phyloP scores from a whole-genome alignment of 164 flowering plant genomes.

The Houttuynia cordata region DNA sequence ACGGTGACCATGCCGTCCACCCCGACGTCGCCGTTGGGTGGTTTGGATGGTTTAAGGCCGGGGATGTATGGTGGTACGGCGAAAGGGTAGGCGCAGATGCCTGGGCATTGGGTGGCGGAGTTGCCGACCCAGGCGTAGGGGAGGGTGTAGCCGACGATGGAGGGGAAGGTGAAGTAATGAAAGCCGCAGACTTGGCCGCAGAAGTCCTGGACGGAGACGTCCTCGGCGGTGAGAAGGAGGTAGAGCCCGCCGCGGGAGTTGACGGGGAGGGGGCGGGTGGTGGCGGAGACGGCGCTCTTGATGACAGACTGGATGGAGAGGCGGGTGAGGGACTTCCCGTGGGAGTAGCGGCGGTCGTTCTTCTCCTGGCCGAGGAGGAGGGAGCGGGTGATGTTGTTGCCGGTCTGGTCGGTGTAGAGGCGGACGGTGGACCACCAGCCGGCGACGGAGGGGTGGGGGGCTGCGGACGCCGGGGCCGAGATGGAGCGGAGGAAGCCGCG shows the following conservation, averaged over 20 bases:
- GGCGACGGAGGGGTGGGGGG: conserved; percentile 43
- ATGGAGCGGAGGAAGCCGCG: conserved; percentile 61
- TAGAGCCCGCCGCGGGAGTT: conserved; percentile 58
- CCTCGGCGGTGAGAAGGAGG: conserved; percentile 63
- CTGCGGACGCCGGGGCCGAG: conserved; percentile 30
- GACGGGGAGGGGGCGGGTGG: conserved; percentile 55
- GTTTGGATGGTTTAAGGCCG: conserved; percentile 43
- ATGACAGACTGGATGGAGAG: conserved; percentile 72
- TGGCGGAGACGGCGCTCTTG: conserved; percentile 53
- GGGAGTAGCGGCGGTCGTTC: conserved; percentile 81
- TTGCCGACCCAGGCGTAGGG: conserved; percentile 99
- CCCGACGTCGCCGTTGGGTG: conserved; percentile 80
- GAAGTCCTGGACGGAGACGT: conserved; percentile 77
- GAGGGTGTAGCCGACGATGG: conserved; percentile 59
- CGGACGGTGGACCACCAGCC: conserved; percentile 85
- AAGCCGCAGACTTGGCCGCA: conserved; percentile 83
- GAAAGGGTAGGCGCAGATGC: conserved; percentile 64
- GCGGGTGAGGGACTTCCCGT: conserved; percentile 73
- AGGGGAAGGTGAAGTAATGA: conserved; percentile 93
- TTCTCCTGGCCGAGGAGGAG: conserved; percentile 58
- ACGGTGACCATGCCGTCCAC: conserved; percentile 86
- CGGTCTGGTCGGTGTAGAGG: conserved; percentile 86
- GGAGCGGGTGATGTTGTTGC: conserved; percentile 47
- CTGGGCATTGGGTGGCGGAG: conserved; percentile 65
- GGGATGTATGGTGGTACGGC: conserved; percentile 69